A percentile compares a stretch with the other conserved stretches of the same genome.
phyloP scores from a whole-genome alignment of 2,329 filamentous ascomycete species.

The Mycocentrospora acerina region DNA sequence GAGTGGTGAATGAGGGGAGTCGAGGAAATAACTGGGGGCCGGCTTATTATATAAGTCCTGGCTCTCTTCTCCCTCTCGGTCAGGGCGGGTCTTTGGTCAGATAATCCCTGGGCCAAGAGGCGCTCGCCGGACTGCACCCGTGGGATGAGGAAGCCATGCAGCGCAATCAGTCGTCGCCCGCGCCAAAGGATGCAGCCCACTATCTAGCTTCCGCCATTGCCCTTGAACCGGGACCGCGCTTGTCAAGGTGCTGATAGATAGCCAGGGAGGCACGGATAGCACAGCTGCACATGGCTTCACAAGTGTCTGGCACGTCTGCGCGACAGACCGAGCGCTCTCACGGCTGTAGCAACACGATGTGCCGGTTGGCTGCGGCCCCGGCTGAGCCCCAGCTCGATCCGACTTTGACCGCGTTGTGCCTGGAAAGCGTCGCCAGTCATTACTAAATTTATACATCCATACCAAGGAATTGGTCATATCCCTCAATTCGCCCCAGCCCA shows the following conservation, averaged over 20 bases:
- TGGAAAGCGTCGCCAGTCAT: constrained; percentile 34
- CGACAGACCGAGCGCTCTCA: too few relatives aligned
- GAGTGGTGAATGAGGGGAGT: constrained; percentile 12
- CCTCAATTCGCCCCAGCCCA: constrained; percentile 1
- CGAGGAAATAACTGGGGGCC: constrained; percentile 28
- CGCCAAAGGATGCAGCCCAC: constrained; percentile 20
- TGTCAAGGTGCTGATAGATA: constrained; percentile 14
- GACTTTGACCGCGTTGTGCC: constrained; percentile 37
- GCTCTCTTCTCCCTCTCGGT: too few relatives aligned
- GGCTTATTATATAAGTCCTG: constrained; percentile 32
- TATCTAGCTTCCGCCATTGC: constrained; percentile 20
- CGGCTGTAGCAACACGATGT: too few relatives aligned
- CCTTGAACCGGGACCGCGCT: constrained; percentile 22
- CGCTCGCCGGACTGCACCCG: constrained; percentile 40
- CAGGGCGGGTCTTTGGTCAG: too few relatives aligned
- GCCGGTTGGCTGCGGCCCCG: constrained; percentile 1
- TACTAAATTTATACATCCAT: constrained; percentile 32
- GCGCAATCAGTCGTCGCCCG: constrained; percentile 22
- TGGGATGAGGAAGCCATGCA: constrained; percentile 41
- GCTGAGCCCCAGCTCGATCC: constrained; percentile 31
- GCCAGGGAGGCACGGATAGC: too few relatives aligned
- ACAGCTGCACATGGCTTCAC: too few relatives aligned
- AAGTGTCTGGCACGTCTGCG: too few relatives aligned
- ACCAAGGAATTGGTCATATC: constrained; percentile 21
- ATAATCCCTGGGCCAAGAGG: constrained; percentile 36